Evolutionary conservation across 441 rosid species (phyloP).

Genomic region (Manihot esculenta): DNA sequence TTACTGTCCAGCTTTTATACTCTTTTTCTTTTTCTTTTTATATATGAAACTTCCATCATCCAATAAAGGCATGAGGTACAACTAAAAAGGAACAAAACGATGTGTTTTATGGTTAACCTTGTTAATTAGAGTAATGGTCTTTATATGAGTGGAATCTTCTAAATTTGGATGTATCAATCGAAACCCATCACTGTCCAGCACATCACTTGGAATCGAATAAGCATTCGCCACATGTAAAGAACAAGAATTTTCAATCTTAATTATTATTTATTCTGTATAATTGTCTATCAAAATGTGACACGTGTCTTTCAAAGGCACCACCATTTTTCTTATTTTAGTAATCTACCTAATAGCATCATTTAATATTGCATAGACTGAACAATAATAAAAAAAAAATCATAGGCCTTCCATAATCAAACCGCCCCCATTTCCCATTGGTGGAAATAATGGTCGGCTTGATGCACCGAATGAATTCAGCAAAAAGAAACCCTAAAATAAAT

Average conservation of each 20-base stretch:
- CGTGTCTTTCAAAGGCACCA: slow-evolving; percentile 7
- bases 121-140: neutral
- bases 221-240: neutral
- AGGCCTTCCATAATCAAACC: slow-evolving; percentile 23
- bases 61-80: neutral
- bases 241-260: neutral
- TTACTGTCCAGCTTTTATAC: neutral
- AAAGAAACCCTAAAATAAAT: neutral
- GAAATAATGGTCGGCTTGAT: slow-evolving; percentile 25
- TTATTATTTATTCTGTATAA: slow-evolving; percentile 11
- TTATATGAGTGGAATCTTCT: slow-evolving; percentile 23
- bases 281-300: neutral
- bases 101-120: neutral
- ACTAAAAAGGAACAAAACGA: neutral
- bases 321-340: neutral
- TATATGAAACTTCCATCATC: neutral
- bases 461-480: slow-evolving; percentile 12
- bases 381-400: neutral
- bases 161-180: slow-evolving; percentile 15
- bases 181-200: slow-evolving; percentile 19
- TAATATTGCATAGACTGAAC: slow-evolving; percentile 13
- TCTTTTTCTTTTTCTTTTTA: neutral
- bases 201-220: slow-evolving; percentile 40
- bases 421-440: slow-evolving; percentile 38
- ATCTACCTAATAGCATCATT: slow-evolving; percentile 30